Base-by-base conservation (phyloP, 1,284 basidiomycete species). In the Pyrrhoderma noxium region DNA sequence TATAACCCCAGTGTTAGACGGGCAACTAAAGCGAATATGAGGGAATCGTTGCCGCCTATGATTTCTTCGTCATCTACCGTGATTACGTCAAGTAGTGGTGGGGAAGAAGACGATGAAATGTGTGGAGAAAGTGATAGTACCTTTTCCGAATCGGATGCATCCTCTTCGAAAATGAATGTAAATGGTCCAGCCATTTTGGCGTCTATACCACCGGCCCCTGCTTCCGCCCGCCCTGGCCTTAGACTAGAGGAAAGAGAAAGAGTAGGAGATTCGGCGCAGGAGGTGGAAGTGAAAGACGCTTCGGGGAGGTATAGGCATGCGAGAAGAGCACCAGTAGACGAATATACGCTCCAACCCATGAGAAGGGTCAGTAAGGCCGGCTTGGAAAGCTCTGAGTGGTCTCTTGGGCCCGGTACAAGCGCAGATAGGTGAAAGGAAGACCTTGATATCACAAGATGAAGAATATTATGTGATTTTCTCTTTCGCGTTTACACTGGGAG, bases 281-380 rank as follows among this genome's bases (percentile, higher is more conserved):
- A 90, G 66, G 73, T 82, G 75, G 91, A 94, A 70, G 81, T 94
- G 53, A 83, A 85, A 64, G 90, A 93, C 65, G 76, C 76, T 13
- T 73, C 75, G 57, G 91, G 91, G 39, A 76, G 91, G 52, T 94
- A 92, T 70, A 71, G 89, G 35, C 90, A 93, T 66, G 82, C 85
- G 44, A 74, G 90, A 58, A 75, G 82, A 42, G 89, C 89, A 22
- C 90, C 91, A 0, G 90, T 93, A 19, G 79, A 93, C 62, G 85
- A 89, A 66, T 82, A 72, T 40, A 93, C 91, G 21, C 67, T 93
- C 56, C 90, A 93, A 65, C 91, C 91, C 18, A 76, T 88, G 70
- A 69, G 91, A 54, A 73, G 91, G 53, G 89, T 92, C 51, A 90
- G 86, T 64, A 94, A 94, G 67, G 91, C 91, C 2, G 91, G 91